Percentiles rank a stretch among this genome's conserved stretches.
phyloP scores from a whole-genome alignment of 1,139 yeast species.

The Debaryomyces coudertii region DNA sequence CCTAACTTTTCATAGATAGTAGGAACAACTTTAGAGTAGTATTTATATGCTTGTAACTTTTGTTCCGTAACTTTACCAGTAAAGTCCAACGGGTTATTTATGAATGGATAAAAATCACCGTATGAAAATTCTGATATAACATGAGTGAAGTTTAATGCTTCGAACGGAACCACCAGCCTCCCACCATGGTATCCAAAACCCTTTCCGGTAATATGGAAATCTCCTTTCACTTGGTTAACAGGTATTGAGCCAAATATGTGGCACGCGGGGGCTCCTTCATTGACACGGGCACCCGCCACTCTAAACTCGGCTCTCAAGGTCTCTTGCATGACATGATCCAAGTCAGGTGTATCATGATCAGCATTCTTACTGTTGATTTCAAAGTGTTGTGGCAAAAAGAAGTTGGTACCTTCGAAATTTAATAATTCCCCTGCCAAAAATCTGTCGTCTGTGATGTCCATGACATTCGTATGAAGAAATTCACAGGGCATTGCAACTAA shows the following conservation, averaged over 20 bases:
- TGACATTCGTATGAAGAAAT: slow-evolving; percentile 70
- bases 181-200: slow-evolving; percentile 61
- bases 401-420: slow-evolving; percentile 63
- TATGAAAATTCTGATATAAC: slow-evolving; percentile 84
- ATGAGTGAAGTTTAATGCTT: slow-evolving; percentile 77
- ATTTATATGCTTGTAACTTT: slow-evolving; percentile 54
- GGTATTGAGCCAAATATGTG: slow-evolving; percentile 86
- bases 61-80: slow-evolving; percentile 60
- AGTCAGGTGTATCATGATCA: slow-evolving; percentile 60
- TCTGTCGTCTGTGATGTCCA: slow-evolving; percentile 77
- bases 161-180: slow-evolving; percentile 48
- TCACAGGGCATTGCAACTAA: slow-evolving; percentile 86
- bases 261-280: slow-evolving; percentile 75
- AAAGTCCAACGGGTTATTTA: slow-evolving; percentile 83
- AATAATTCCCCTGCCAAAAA: slow-evolving; percentile 76
- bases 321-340: slow-evolving; percentile 66
- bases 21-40: slow-evolving; percentile 82
- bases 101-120: slow-evolving; percentile 86
- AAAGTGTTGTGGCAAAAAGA: slow-evolving; percentile 54
- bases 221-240: slow-evolving; percentile 84
- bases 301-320: slow-evolving; percentile 67
- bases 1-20: slow-evolving; percentile 77
- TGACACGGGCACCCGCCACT: slow-evolving; percentile 38
- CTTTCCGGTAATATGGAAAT: slow-evolving; percentile 78
- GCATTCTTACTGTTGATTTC: slow-evolving; percentile 47